phyloP scores from a whole-genome alignment of 371 early-diverging fungal genomes.

The Actinomortierella wolfii region DNA sequence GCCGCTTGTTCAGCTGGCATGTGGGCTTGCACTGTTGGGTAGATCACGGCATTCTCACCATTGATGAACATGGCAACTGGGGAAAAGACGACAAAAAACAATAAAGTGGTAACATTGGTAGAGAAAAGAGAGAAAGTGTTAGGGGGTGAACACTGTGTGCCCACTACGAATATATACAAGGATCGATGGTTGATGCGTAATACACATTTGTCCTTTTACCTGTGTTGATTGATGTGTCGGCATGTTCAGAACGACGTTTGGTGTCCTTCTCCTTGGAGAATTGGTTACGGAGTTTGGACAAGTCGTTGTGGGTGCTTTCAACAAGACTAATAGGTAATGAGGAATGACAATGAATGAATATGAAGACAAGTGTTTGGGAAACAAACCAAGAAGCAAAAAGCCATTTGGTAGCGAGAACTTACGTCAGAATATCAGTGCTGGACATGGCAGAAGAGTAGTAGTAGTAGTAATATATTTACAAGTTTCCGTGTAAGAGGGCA shows the following conservation, averaged over 20 bases:
- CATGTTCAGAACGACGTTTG: not conserved
- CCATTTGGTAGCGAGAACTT: not conserved
- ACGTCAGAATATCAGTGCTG: slow-evolving; percentile 6
- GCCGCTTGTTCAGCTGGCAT: not conserved
- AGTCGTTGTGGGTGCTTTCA: not conserved
- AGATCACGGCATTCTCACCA: slow-evolving; percentile 2
- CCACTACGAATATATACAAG: not conserved
- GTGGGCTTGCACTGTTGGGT: slow-evolving; percentile 1
- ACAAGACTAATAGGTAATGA: not conserved
- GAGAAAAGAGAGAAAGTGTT: not conserved
- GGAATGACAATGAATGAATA: too few relatives aligned
- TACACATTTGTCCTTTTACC: too few relatives aligned
- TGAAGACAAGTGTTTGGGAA: not conserved
- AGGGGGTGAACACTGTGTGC: not conserved
- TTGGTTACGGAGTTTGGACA: not conserved
- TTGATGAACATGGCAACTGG: slow-evolving; percentile 6
- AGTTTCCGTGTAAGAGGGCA: too few relatives aligned
- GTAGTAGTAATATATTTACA: too few relatives aligned
- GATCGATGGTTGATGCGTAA: too few relatives aligned
- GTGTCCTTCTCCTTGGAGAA: not conserved
- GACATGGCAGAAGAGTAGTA: not conserved
- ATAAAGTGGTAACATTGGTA: not conserved
- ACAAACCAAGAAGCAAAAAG: not conserved
- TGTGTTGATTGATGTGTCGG: not conserved
- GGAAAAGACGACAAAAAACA: too few relatives aligned